A percentile compares a stretch with the other conserved stretches of the same genome.
phyloP scores from a whole-genome alignment of 805 yeast genomes.

The Candida coleopterorum region DNA sequence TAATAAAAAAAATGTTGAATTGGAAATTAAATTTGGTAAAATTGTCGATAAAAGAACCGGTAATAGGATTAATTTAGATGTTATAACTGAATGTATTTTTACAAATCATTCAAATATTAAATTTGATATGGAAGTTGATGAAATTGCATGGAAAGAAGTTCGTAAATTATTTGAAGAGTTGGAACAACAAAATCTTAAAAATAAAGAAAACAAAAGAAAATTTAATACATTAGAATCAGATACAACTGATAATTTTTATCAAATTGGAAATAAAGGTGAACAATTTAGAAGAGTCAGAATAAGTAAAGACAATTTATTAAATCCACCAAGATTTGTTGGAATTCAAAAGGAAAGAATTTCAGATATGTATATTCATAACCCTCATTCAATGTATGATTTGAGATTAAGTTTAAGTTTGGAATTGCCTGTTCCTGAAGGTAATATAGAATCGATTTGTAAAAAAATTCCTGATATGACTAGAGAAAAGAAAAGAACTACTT shows the following conservation, averaged over 20 bases:
- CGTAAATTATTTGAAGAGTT: constrained; percentile 51
- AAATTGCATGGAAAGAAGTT: constrained; percentile 54
- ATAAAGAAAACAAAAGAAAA: constrained; percentile 38
- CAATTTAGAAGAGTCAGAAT: constrained; percentile 62
- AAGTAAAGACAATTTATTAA: constrained; percentile 53
- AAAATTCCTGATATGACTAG: constrained; percentile 54
- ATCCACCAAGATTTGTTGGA: constrained; percentile 65
- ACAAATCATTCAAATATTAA: constrained; percentile 52
- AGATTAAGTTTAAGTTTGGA: constrained; percentile 74
- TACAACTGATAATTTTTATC: constrained; percentile 58
- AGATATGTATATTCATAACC: constrained; percentile 66
- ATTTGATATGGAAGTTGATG: constrained; percentile 64
- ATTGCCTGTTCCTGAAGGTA: constrained; percentile 60
- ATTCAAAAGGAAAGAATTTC: constrained; percentile 73
- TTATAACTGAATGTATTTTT: constrained; percentile 62
- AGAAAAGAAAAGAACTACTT: constrained; percentile 69
- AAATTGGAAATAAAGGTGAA: constrained; percentile 58
- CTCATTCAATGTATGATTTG: constrained; percentile 72
- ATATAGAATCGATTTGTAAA: constrained; percentile 47
- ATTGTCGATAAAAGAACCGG: constrained; percentile 62
- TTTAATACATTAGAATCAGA: constrained; percentile 60
- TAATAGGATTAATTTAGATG: constrained; percentile 58
- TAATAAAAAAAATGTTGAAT: constrained; percentile 53
- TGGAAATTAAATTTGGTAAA: constrained; percentile 72
- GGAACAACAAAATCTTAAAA: constrained; percentile 46